Evolutionary conservation across 1,139 yeast species (phyloP).

Genomic region (Suhomyces chickasaworum): DNA sequence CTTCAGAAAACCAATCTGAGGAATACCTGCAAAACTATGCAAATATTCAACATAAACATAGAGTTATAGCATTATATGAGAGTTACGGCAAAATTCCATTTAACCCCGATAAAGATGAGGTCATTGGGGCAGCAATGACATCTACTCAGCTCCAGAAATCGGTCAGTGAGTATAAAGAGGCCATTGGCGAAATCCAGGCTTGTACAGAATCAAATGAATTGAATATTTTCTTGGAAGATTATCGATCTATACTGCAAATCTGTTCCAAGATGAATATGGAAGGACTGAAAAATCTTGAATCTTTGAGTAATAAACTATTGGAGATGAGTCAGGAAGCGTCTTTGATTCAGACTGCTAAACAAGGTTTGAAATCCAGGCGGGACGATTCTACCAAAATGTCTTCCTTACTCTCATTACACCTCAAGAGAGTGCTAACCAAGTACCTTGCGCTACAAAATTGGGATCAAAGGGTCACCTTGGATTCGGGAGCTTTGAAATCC

Average conservation of each 20-base stretch:
- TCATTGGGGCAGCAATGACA: constrained; percentile 40
- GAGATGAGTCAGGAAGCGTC: constrained; percentile 1
- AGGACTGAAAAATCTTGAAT: constrained; percentile 6
- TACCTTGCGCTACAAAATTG: constrained; percentile 28
- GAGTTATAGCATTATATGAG: constrained; percentile 28
- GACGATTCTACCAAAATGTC: constrained; percentile 10
- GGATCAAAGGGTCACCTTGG: constrained; percentile 22
- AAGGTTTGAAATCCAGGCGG: background rate
- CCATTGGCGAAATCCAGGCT: constrained; percentile 9
- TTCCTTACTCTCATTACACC: constrained; percentile 14
- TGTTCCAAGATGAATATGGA: constrained; percentile 4
- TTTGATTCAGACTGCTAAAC: background rate
- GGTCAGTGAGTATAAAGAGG: constrained; percentile 21
- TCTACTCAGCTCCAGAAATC: constrained; percentile 24
- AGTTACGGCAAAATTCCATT: constrained; percentile 35
- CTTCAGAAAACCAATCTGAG: too few relatives aligned
- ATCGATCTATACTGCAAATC: constrained; percentile 7
- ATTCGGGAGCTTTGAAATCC: constrained; percentile 21
- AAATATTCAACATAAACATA: background rate
- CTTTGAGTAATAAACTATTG: constrained; percentile 5
- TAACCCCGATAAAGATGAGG: constrained; percentile 39
- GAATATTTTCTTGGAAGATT: constrained; percentile 13
- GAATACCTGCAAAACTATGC: too few relatives aligned
- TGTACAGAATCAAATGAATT: constrained; percentile 1
- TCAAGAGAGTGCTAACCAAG: constrained; percentile 28